Evolutionary conservation across 2,329 filamentous ascomycete genomes (phyloP), one percentile per base, ranked within the genome.

Genomic region (Emergomyces africanus): DNA sequence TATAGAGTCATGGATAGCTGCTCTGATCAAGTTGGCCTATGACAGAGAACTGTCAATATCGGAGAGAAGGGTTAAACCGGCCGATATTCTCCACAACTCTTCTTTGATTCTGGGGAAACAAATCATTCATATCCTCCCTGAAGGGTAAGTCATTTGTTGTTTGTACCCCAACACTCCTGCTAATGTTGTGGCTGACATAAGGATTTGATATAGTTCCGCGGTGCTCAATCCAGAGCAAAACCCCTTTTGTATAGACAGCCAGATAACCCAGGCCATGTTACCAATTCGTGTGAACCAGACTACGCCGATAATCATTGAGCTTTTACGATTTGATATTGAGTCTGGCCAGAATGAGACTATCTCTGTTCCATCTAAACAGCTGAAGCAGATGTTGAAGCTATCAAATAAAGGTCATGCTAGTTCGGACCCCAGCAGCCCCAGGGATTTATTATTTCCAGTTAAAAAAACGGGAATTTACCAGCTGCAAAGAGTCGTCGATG

Each of bases 201-300:
- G 56, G 33, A 59, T 57, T 20, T 60, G n/a, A n/a, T n/a, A 39
- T 67, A 88, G 85, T 20, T 94, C 91, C 54, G 94, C 91, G 15
- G 80, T 90, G 54, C 78, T 99, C 63, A 99, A 99, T 68, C 90
- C 90, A 0, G 82, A 90, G 53, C 81, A 83, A 60, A 76, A 80
- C n/a, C 82, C 90, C 0, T 94, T 94, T 72, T 99, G 94, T 72
- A 75, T 99, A 54, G 86, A 86, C 60, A 77, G 79, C 49, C 77
- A 81, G 25, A 83, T 80, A 60, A 79, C 80, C 35, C 77, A 81
- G 9, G 81, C 85, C 44, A 78, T 81, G 57, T 77, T 99, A 35
- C 94, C 92, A 1, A 88, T 99, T 51, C 87, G 85, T 68, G 91
- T 99, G 76, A 99, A 99, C 72, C 89, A 95, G 62, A 97, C 92